Percentiles rank a stretch among this genome's conserved stretches.
phyloP scores from a whole-genome alignment of 306 rosid genomes.

The Sicyos baderoa region DNA sequence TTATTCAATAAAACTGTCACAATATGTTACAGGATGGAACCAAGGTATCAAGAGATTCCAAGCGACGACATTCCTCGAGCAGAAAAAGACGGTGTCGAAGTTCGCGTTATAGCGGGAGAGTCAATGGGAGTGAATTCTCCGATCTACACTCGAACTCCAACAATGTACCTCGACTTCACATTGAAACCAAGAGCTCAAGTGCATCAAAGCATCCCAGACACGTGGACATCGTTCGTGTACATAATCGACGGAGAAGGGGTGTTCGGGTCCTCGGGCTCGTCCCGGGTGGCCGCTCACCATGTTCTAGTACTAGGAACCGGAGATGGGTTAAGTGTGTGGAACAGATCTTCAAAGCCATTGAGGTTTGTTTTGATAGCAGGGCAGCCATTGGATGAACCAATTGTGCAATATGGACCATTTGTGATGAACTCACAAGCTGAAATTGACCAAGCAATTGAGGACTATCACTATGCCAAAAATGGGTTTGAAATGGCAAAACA shows the following conservation, averaged over 20 bases:
- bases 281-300: constrained; percentile 43
- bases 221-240: constrained; percentile 77
- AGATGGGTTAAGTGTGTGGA: constrained; percentile 74
- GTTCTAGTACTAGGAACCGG: constrained; percentile 60
- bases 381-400: constrained; percentile 73
- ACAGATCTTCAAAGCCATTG: constrained; percentile 53
- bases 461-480: constrained; percentile 51
- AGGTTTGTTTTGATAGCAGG: constrained; percentile 67
- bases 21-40: constrained; percentile 55
- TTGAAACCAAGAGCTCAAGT: constrained; percentile 44
- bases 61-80: constrained; percentile 51
- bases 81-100: constrained; percentile 70
- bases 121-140: constrained; percentile 69
- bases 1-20: not conserved
- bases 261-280: constrained; percentile 43
- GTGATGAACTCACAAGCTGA: constrained; percentile 91
- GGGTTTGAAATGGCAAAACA: constrained; percentile 75
- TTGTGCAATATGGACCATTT: constrained; percentile 83
- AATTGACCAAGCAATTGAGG: constrained; percentile 65
- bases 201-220: constrained; percentile 64
- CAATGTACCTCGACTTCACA: constrained; percentile 71
- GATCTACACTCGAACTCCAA: constrained; percentile 75
- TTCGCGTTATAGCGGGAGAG: constrained; percentile 76
- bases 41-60: constrained; percentile 68
- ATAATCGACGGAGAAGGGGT: constrained; percentile 76